These are phyloP conservation scores for Dactylellina parvicollis DNA, from an alignment of 2,329 filamentous ascomycete genomes.

Conservation along the genomic window DNA sequence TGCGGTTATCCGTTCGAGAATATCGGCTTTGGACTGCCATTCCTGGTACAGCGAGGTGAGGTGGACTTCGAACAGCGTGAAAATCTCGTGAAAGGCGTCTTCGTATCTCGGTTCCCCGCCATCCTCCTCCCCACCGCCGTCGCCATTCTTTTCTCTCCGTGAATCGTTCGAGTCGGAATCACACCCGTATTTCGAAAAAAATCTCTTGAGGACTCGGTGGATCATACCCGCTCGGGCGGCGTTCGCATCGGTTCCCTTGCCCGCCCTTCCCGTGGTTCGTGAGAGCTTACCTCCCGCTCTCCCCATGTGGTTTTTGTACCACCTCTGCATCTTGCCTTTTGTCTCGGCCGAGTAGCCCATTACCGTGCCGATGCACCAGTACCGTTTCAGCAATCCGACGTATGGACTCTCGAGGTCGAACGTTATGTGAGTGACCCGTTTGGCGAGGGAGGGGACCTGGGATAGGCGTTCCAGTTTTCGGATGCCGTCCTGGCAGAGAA, in stretches of 20 bases:
- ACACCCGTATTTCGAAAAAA: not conserved
- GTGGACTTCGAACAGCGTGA: conserved; percentile 44
- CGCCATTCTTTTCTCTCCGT: not conserved
- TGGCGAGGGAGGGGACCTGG: conserved; percentile 21
- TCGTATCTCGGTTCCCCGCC: conserved; percentile 39
- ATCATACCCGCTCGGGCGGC: not conserved
- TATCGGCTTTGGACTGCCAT: conserved; percentile 44
- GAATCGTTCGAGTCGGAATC: not conserved
- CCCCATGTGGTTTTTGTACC: conserved; percentile 46
- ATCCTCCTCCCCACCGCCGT: not conserved
- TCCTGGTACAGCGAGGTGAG: conserved; percentile 27
- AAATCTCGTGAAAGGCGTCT: conserved; percentile 45
- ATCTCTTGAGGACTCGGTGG: conserved; percentile 2
- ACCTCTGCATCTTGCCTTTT: conserved; percentile 28
- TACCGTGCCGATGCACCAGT: conserved; percentile 46
- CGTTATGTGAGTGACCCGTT: conserved; percentile 31
- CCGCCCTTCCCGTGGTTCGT: not conserved
- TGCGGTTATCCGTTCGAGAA: conserved; percentile 35
- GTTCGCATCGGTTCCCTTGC: conserved; percentile 20
- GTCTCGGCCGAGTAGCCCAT: conserved; percentile 47
- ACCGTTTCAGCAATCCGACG: conserved; percentile 36
- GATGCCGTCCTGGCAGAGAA: conserved; percentile 43
- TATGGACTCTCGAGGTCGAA: conserved; percentile 48
- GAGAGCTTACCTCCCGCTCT: not conserved
- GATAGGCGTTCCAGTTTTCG: conserved; percentile 36